These are phyloP conservation scores for Coccinonectria pachysandricola DNA, from an alignment of 2,329 filamentous ascomycete species.

Conservation along the genomic window DNA sequence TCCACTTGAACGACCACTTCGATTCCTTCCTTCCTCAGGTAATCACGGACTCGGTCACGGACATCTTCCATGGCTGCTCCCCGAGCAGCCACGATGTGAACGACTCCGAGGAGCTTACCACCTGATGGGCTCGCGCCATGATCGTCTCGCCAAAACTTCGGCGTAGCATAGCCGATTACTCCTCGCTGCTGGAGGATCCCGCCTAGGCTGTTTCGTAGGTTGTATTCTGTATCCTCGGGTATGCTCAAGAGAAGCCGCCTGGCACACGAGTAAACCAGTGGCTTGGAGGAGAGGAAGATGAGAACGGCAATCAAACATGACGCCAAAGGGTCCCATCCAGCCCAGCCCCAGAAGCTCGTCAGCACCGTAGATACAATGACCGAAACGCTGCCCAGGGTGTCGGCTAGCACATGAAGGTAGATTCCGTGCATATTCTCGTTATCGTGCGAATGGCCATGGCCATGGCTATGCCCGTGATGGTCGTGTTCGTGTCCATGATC, in stretches of 20 bases:
- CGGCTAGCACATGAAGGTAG: constrained; percentile 88
- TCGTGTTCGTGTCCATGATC: constrained; percentile 10
- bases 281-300: constrained; percentile 86
- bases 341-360: constrained; percentile 81
- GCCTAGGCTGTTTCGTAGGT: constrained; percentile 72
- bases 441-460: constrained; percentile 45
- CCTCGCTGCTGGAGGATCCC: constrained; percentile 75
- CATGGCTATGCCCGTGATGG: constrained; percentile 32
- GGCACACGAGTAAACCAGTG: constrained; percentile 76
- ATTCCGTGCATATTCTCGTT: constrained; percentile 99
- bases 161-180: constrained; percentile 75
- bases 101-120: constrained; percentile 63
- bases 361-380: constrained; percentile 87
- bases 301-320: constrained; percentile 88
- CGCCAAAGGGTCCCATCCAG: constrained; percentile 88
- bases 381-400: constrained; percentile 86
- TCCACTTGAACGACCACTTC: constrained; percentile 84
- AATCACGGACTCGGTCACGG: constrained; percentile 61
- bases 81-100: constrained; percentile 70
- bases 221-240: constrained; percentile 78
- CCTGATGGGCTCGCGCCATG: constrained; percentile 32
- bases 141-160: constrained; percentile 89
- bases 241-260: constrained; percentile 75
- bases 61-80: constrained; percentile 74
- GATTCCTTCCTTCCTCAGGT: constrained; percentile 60